Conservation (phyloP, 495 filamentous ascomycete genomes). For the Aspergillus baeticus region DNA sequence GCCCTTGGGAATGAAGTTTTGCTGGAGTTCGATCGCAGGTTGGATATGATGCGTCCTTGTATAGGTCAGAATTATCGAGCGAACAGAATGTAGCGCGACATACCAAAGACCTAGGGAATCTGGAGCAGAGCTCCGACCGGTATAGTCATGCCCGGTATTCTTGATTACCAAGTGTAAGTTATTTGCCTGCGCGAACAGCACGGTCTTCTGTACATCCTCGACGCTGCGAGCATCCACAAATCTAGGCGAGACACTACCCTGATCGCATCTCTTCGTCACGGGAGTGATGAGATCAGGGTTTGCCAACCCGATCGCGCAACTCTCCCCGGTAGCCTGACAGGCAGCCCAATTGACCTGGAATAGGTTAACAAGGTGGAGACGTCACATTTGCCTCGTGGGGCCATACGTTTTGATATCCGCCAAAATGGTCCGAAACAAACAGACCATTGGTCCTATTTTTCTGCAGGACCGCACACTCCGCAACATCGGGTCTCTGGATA, state of each 20-base stretch:
- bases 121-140: conserved; percentile 50
- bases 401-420: conserved; percentile 8
- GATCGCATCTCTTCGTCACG: conserved; percentile 5
- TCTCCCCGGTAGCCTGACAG: conserved; percentile 4
- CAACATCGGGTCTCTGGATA: conserved; percentile 10
- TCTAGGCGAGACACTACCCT: conserved; percentile 22
- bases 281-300: conserved; percentile 1
- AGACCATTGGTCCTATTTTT: conserved; percentile 27
- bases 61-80: too few relatives aligned
- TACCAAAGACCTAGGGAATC: conserved; percentile 51
- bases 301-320: not conserved
- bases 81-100: too few relatives aligned
- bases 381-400: conserved; percentile 25
- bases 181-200: conserved; percentile 16
- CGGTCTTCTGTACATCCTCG: conserved; percentile 16
- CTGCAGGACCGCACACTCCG: conserved; percentile 28
- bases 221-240: conserved; percentile 17
- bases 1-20: not conserved
- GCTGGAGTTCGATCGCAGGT: not conserved
- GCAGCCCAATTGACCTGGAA: conserved; percentile 12
- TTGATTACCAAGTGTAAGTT: conserved; percentile 38
- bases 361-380: not conserved
- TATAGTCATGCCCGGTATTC: conserved; percentile 57
- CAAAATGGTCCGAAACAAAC: conserved; percentile 24
- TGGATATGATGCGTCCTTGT: conserved; percentile 4